phyloP scores from a whole-genome alignment of 169 alveolate genomes.

The Miamiensis avidus region DNA sequence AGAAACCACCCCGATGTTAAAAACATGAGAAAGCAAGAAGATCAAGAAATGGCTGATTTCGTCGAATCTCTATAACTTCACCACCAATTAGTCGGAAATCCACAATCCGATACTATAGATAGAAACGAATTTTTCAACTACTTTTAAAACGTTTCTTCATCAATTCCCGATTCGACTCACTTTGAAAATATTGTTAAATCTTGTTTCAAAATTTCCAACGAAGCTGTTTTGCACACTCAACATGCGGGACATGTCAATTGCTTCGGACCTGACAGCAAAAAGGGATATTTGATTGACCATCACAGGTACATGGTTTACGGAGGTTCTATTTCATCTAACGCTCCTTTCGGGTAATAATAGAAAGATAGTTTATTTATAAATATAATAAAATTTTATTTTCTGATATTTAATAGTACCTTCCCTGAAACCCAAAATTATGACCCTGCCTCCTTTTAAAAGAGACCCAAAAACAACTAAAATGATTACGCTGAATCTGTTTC shows the following conservation, averaged over 20 bases:
- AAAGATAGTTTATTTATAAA: neutral
- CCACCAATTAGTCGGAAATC: constrained; percentile 52
- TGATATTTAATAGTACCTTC: too few species aligned
- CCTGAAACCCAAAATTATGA: too few species aligned
- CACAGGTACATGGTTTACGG: constrained; percentile 37
- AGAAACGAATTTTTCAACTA: constrained; percentile 66
- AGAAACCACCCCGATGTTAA: constrained; percentile 69
- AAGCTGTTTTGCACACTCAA: neutral
- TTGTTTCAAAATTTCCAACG: constrained; percentile 34
- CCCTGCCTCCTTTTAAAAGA: too few species aligned
- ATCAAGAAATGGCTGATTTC: constrained; percentile 57
- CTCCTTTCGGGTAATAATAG: constrained; percentile 37
- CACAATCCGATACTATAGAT: constrained; percentile 46
- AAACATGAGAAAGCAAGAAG: constrained; percentile 65
- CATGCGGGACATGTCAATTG: neutral
- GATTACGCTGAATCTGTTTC: too few species aligned
- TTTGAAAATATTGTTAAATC: constrained; percentile 56
- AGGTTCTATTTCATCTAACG: constrained; percentile 46
- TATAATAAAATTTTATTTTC: too few species aligned
- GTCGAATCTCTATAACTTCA: constrained; percentile 56
- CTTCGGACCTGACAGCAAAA: neutral
- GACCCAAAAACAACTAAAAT: too few species aligned
- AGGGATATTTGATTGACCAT: constrained; percentile 29
- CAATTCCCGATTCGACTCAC: constrained; percentile 63
- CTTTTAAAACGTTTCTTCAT: constrained; percentile 57